Base-by-base conservation (phyloP, 2,329 filamentous ascomycete species). In the Aureobasidium lini region DNA sequence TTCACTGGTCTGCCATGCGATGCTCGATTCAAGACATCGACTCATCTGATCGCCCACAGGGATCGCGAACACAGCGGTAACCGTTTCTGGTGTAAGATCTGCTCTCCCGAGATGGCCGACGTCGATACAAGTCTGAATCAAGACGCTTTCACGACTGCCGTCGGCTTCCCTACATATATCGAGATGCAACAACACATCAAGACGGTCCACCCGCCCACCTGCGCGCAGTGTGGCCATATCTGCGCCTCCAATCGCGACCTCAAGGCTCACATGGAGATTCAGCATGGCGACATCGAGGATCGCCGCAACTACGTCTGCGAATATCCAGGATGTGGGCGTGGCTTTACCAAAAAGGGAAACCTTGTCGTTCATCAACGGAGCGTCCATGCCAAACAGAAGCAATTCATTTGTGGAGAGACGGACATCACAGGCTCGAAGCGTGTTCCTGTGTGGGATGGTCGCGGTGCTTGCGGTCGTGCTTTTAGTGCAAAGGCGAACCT, bases 311-410 rank as follows among this genome's bases (percentile, higher is more conserved):
- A 87, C 53, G 71, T 75, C 1, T 96, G 93, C 70, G 80, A 84
- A 0, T 80, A 85, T 67, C 74, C 79, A 0, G 86, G 81, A 23
- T 96, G 92, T 71, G 78, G 76, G 59, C 89, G 89, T 68, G 83
- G 79, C 57, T 96, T 96, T 72, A 92, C 89, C 16, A 89, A 88
- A 69, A 84, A 83, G 62, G 87, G 87, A n/a, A 96, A 96, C 66
- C 79, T 95, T 54, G 88, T 86, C 15, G 83, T 86, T 0, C 93
- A 97, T 69, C 78, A 93, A 58, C 85, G 87, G 60, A 86, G 83
- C 10, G 85, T 87, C 0, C 93, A 96, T 69, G 81, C 90, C 64
- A 87, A 89, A 16, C 77, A 85, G 64, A 80, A 77, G 61, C 84
- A 85, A 9, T 96, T 89, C 68, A 78, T 89, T n/a, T 96, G 93